These are phyloP conservation scores for Kalanchoe fedtschenkoi DNA, from an alignment of 164 flowering plant genomes.

Conservation along the genomic window DNA sequence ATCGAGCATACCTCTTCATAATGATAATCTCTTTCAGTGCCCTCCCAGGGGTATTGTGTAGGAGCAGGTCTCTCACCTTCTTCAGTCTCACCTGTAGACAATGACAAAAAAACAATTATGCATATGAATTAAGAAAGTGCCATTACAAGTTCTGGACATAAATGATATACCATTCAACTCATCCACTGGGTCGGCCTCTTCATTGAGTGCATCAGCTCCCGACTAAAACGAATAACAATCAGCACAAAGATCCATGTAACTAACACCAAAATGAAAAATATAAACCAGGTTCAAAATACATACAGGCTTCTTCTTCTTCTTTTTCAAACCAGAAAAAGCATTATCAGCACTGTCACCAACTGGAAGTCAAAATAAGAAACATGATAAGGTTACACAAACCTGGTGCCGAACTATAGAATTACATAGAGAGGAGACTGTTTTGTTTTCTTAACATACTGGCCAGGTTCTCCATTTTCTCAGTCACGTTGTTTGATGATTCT, in stretches of 20 bases:
- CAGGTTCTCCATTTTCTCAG: conserved; percentile 62
- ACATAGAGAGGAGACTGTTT: background rate
- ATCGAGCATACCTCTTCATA: conserved; percentile 1
- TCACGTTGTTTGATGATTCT: conserved; percentile 49
- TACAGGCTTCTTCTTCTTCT: conserved; percentile 93
- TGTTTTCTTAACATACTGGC: conserved; percentile 26
- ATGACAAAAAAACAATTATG: background rate
- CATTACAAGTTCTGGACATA: background rate
- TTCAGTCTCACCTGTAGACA: conserved; percentile 29
- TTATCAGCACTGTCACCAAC: conserved; percentile 69
- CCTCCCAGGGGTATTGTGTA: background rate
- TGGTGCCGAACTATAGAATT: background rate
- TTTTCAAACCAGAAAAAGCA: conserved; percentile 67
- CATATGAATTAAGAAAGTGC: background rate
- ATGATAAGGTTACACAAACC: background rate
- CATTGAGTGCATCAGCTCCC: conserved; percentile 46
- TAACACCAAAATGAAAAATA: background rate
- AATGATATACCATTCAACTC: conserved; percentile 43
- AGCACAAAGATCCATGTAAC: background rate
- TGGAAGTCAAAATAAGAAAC: conserved; percentile 18
- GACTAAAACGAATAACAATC: conserved; percentile 38
- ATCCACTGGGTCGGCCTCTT: conserved; percentile 49
- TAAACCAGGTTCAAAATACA: conserved; percentile 10
- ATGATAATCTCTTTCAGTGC: conserved; percentile 4
- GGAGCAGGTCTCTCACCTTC: background rate